Percentiles rank a stretch among this genome's conserved stretches.
Evolutionary conservation across 2,329 filamentous ascomycete genomes (phyloP).

Genomic region (Fusarium sp.): DNA sequence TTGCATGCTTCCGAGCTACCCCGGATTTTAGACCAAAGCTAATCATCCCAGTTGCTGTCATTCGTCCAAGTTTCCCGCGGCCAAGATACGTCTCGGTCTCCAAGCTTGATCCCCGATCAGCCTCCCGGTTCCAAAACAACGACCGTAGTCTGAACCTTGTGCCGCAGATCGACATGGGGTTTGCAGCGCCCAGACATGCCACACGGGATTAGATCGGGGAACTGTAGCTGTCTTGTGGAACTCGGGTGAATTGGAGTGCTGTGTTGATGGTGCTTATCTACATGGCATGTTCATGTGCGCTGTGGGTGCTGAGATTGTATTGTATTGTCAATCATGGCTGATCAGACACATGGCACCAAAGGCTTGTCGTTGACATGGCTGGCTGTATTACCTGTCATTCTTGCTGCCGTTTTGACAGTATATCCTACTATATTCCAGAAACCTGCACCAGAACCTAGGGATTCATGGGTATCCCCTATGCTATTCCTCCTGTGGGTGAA

Average conservation of each 20-base stretch:
- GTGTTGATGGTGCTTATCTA: constrained; percentile 23
- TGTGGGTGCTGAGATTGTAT: not conserved
- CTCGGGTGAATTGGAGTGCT: not conserved
- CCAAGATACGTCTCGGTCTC: constrained; percentile 25
- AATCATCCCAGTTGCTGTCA: not conserved
- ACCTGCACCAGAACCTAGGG: constrained; percentile 35
- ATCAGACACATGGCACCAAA: constrained; percentile 11
- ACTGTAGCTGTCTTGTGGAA: not conserved
- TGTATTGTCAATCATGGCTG: constrained; percentile 20
- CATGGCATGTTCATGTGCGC: not conserved
- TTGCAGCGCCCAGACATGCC: constrained; percentile 16
- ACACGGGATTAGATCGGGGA: constrained; percentile 30
- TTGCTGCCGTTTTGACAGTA: constrained; percentile 21
- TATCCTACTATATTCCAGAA: constrained; percentile 19
- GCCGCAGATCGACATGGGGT: constrained; percentile 21
- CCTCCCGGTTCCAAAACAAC: constrained; percentile 32
- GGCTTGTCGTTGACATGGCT: constrained; percentile 27
- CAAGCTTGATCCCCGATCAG: constrained; percentile 21
- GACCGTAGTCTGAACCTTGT: constrained; percentile 20
- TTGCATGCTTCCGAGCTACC: constrained; percentile 25
- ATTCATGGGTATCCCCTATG: constrained; percentile 60
- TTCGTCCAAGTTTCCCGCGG: constrained; percentile 33
- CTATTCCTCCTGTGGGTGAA: constrained; percentile 54
- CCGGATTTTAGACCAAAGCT: constrained; percentile 20
- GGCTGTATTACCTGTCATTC: constrained; percentile 26